Base-by-base conservation (phyloP, 2,329 filamentous ascomycete species). In the Dryadomyces quercus-mongolicae region DNA sequence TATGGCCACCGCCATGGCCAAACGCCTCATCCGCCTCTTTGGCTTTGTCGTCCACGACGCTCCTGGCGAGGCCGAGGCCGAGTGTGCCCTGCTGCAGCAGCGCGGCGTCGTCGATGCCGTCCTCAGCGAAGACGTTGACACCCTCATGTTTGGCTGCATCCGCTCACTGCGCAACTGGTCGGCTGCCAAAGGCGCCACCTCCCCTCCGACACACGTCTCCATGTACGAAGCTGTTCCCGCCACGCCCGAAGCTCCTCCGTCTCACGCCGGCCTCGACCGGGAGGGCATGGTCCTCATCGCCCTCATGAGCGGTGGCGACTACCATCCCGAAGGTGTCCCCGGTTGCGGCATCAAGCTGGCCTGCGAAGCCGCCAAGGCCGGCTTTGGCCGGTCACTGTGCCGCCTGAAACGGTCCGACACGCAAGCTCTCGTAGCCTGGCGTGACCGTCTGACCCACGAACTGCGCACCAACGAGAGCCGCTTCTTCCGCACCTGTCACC, bases 221-320 rank as follows among this genome's bases (percentile, higher is more conserved):
- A 72, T 94, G 49, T 94, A 95, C 65, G 81, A 89, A 55, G 21
- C 42, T 25, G 18, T 31, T 44, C 7, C 22, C 21, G 22, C 52
- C 46, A 5, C 49, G 42, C 15, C 40, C 49, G 15, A 31, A 4
- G 25, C 25, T 8, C 51, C 54, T 13, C 43, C 55, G 20, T 8
- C 25, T 44, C 7, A 62, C 71, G 54, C 77, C 1, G 85, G 85
- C 0, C 72, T 97, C 48, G 88, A 91, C 62, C 76, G 86, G 20
- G 84, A 93, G 58, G 92, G 90, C 0, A 95, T 98, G 91, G 85
- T 97, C 21, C 71, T 98, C 13, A 86, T 97, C 20, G 93, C 93
- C 0, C 72, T 98, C 58, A 90, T 98, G 79, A 96, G 91, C 61
- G 93, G 93, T 7, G 93, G 93, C 7, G 93, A 98, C 67, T 98